Percentiles rank a stretch among this genome's conserved stretches.
These are phyloP conservation scores for Curvularia sp. DNA, from an alignment of 2,329 filamentous ascomycete species.

Conservation along the genomic window DNA sequence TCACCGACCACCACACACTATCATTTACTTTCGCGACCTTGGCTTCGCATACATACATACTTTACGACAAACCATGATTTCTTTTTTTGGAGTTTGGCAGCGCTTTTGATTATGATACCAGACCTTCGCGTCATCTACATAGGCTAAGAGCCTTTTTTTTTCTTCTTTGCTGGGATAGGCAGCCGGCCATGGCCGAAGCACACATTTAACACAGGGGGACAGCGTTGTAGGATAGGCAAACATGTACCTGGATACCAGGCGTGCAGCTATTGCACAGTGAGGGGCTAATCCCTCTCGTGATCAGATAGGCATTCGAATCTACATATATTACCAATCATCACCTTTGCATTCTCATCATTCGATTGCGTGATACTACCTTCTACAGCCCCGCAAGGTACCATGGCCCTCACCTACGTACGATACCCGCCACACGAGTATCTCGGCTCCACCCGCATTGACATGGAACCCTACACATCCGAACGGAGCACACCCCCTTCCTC, in stretches of 20 bases:
- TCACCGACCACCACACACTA: constrained; percentile 19
- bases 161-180: constrained; percentile 14
- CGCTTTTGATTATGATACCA: constrained; percentile 48
- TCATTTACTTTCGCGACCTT: constrained; percentile 23
- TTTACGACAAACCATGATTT: constrained; percentile 43
- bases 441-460: neutral
- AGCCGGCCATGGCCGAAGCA: constrained; percentile 6
- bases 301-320: constrained; percentile 17
- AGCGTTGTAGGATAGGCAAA: constrained; percentile 12
- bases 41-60: constrained; percentile 31
- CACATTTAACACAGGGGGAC: neutral
- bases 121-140: constrained; percentile 47
- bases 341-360: neutral
- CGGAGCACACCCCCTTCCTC: neutral
- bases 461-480: neutral
- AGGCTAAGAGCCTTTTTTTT: constrained; percentile 36
- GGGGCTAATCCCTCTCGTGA: constrained; percentile 13
- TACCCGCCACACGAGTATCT: neutral
- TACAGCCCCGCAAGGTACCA: neutral
- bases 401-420: neutral
- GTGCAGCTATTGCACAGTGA: constrained; percentile 8
- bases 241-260: constrained; percentile 11
- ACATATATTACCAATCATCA: constrained; percentile 5
- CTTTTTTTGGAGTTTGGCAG: constrained; percentile 39
- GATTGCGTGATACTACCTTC: constrained; percentile 9